A percentile compares a stretch with the other conserved stretches of the same genome.
Conservation (phyloP, 805 yeast species). For the Maudiozyma pseudohumilis region DNA sequence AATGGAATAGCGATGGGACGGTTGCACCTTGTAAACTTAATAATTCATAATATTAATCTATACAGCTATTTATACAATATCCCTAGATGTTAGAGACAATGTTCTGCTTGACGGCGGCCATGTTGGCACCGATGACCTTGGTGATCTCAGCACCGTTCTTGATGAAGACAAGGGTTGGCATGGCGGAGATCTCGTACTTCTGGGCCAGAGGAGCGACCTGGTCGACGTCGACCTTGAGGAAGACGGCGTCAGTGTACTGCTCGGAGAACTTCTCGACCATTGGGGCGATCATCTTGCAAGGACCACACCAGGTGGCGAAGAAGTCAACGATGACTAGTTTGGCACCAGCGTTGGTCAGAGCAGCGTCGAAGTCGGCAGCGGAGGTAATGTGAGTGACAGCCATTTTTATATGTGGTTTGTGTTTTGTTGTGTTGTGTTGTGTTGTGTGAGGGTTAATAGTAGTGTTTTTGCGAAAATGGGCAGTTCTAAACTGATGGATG, state of each 20-base stretch:
- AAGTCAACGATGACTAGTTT: slow-evolving; percentile 89
- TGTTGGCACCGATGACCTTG: slow-evolving; percentile 85
- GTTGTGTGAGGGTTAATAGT: no score
- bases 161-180: slow-evolving; percentile 67
- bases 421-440: not conserved
- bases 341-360: slow-evolving; percentile 46
- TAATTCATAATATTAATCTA: not conserved
- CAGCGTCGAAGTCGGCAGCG: slow-evolving; percentile 55
- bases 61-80: not conserved
- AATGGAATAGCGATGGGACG: no score
- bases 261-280: slow-evolving; percentile 70
- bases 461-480: no score
- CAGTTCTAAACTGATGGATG: no score
- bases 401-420: slow-evolving; percentile 10
- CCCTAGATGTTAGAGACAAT: slow-evolving; percentile 43
- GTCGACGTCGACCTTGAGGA: slow-evolving; percentile 90
- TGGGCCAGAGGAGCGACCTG: slow-evolving; percentile 67
- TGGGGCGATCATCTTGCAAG: slow-evolving; percentile 97
- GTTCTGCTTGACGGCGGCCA: slow-evolving; percentile 68
- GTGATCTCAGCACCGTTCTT: slow-evolving; percentile 73
- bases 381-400: slow-evolving; percentile 48
- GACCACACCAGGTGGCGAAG: slow-evolving; percentile 98
- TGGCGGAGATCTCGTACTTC: slow-evolving; percentile 46
- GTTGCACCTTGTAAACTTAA: no score
- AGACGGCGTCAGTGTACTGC: slow-evolving; percentile 54